Evolutionary conservation across 192 early-diverging fungal genomes (phyloP).

Genomic region (Funneliformis geosporum): DNA sequence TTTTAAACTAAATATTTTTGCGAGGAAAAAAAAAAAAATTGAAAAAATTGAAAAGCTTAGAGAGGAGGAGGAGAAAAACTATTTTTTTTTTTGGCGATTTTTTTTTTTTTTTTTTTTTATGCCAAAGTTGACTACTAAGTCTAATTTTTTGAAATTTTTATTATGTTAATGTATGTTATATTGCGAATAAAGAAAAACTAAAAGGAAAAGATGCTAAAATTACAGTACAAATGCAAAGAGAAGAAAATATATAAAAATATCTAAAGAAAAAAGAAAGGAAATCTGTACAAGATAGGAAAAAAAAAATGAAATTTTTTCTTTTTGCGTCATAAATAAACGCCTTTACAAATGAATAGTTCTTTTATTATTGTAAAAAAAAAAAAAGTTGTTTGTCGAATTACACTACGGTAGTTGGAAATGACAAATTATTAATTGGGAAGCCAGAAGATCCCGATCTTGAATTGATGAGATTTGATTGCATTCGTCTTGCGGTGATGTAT

Average conservation of each 20-base stretch:
- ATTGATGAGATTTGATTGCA: constrained; percentile 10
- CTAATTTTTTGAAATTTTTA: background rate
- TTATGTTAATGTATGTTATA: background rate
- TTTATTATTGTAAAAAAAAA: background rate
- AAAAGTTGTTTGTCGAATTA: background rate
- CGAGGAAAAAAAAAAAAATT: no score
- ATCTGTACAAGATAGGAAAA: constrained; percentile 11
- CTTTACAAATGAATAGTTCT: constrained; percentile 16
- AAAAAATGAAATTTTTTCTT: background rate
- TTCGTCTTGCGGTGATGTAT: background rate
- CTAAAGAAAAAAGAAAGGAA: constrained; percentile 7
- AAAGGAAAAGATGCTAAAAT: constrained; percentile 5
- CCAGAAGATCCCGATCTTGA: background rate
- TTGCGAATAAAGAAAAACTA: background rate
- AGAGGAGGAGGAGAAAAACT: background rate
- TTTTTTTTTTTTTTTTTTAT: background rate
- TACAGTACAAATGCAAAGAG: constrained; percentile 24
- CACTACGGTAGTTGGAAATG: constrained; percentile 16
- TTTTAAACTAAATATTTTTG: no score
- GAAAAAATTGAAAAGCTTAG: background rate
- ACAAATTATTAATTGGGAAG: constrained; percentile 7
- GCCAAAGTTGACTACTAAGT: background rate
- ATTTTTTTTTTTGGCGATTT: background rate
- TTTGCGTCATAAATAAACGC: constrained; percentile 24
- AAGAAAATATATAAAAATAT: background rate